Evolutionary conservation across 108 stramenopile species (phyloP).

Genomic region (Nannochloropsis salina): DNA sequence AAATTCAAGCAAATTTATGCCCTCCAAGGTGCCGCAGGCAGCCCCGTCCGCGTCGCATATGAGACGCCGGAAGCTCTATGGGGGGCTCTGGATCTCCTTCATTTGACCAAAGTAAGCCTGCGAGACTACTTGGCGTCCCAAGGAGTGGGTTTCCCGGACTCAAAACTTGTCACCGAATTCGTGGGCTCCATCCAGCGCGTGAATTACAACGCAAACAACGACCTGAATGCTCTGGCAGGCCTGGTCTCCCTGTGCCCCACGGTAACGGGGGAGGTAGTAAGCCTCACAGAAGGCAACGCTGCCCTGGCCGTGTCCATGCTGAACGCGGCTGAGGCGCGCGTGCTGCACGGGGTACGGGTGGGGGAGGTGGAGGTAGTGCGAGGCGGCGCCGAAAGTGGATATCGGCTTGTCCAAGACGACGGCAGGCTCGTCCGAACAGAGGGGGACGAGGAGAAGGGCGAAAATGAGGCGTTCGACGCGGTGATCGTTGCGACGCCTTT

Average conservation of each 20-base stretch:
- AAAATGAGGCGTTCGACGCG: background rate
- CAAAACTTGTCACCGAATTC: background rate
- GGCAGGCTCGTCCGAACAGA: background rate
- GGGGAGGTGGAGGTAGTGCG: background rate
- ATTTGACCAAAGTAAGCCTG: background rate
- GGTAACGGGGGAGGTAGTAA: background rate
- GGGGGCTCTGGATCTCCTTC: background rate
- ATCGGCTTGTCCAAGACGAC: background rate
- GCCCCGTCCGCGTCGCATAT: background rate
- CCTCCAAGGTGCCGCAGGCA: background rate
- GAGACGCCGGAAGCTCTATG: conserved; percentile 10
- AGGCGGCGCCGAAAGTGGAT: background rate
- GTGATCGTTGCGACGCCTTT: background rate
- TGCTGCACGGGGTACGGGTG: background rate
- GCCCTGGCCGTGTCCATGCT: background rate
- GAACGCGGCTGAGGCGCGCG: background rate
- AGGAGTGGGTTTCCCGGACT: background rate
- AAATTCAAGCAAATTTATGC: background rate
- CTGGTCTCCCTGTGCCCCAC: background rate
- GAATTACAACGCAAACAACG: background rate
- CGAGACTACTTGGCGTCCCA: background rate
- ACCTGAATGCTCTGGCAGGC: background rate
- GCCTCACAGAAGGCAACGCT: background rate
- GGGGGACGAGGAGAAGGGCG: background rate
- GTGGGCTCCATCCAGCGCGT: background rate